Base-by-base conservation (phyloP, 495 filamentous ascomycete genomes). In the Monascus purpureus region DNA sequence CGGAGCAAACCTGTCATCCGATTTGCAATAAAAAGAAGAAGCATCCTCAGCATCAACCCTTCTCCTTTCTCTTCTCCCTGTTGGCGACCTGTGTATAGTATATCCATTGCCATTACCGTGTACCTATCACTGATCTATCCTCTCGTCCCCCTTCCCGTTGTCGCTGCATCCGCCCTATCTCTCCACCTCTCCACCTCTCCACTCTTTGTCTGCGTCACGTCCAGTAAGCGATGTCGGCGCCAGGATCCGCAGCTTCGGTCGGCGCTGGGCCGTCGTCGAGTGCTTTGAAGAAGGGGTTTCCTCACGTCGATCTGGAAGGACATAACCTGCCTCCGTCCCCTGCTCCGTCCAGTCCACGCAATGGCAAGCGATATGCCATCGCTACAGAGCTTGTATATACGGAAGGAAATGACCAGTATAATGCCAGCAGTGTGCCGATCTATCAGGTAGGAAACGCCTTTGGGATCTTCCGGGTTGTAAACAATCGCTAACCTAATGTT, bases 301-400 rank as follows among this genome's bases (percentile, higher is more conserved):
- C 74, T 15, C 70, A 72, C 34, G 58, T 90, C 33, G 88, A 95
- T 51, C 61, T 92, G 33, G 79, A 92, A 39, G 86, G 88, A 35
- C 82, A 96, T 58, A 65, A 93, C 49, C 63, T 96, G 14, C 90
- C 90, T 6, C 90, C 90, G 4, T 95, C 92, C 0, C 90, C 90
- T 2, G 83, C 90, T 11, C 90, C 90, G 14, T 96, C 90, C 13
- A 93, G 77, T 45, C 90, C 90, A 13, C 73, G 75, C 45, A 74
- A 72, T 45, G 86, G 86, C 20, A 70, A 78, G 39, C 74, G 77
- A 37, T 97, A 96, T 57, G 85, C 87, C 29, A 70, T 96, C 37
- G 87, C 87, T 25, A 97, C 90, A 6, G 90, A 96, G 55, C 64
- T 97, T 35, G 92, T 97, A 19, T 95, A 86, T 51, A 96, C 88